Evolutionary conservation across 495 filamentous ascomycete genomes (phyloP).

Genomic region (Annulohypoxylon stygium): DNA sequence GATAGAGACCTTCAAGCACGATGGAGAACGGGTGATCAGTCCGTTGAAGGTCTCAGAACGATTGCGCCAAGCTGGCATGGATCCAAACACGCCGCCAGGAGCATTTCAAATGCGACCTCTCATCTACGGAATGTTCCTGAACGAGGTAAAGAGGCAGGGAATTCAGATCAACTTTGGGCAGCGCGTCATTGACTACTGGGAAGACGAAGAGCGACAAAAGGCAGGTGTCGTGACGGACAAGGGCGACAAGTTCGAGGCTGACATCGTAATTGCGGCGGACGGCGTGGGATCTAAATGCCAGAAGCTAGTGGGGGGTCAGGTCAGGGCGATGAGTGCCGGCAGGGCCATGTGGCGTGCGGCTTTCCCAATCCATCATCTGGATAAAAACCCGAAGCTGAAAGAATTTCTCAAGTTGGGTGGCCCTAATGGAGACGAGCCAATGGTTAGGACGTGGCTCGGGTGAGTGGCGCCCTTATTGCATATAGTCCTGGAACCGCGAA

Average conservation of each 20-base stretch:
- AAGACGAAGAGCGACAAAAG: constrained; percentile 58
- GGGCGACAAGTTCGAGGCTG: constrained; percentile 64
- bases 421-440: constrained; percentile 54
- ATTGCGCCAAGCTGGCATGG: constrained; percentile 51
- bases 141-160: constrained; percentile 63
- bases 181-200: constrained; percentile 64
- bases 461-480: constrained; percentile 39
- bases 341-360: constrained; percentile 68
- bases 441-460: constrained; percentile 59
- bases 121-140: constrained; percentile 68
- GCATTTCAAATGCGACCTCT: constrained; percentile 63
- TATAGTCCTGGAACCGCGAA: not conserved
- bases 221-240: constrained; percentile 63
- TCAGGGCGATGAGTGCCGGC: constrained; percentile 61
- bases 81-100: constrained; percentile 58
- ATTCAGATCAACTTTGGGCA: constrained; percentile 67
- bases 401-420: constrained; percentile 59
- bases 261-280: constrained; percentile 72
- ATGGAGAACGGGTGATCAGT: constrained; percentile 60
- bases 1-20: constrained; percentile 67
- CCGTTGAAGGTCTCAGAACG: constrained; percentile 58
- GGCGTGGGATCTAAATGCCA: constrained; percentile 67
- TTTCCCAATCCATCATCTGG: constrained; percentile 53
- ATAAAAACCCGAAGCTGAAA: constrained; percentile 60
- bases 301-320: constrained; percentile 63